Percentiles rank a stretch among this genome's conserved stretches.
Conservation (phyloP, 2,329 filamentous ascomycete species). For the Colletotrichum euphorbiae region DNA sequence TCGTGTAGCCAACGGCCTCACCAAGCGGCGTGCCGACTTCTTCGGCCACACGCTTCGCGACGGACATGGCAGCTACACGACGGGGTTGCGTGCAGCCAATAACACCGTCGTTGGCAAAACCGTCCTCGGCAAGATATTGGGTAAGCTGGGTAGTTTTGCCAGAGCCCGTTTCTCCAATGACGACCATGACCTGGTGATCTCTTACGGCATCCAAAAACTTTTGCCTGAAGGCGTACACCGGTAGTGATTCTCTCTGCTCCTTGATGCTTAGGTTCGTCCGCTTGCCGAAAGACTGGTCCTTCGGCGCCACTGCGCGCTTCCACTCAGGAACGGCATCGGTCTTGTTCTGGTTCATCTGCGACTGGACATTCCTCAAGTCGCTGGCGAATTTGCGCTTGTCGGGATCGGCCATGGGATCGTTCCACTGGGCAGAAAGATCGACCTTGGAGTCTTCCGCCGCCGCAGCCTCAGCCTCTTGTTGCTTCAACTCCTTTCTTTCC, state of each 20-base stretch:
- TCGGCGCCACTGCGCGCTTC: slow-evolving; percentile 85
- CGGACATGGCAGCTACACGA: slow-evolving; percentile 96
- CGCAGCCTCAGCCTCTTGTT: slow-evolving; percentile 85
- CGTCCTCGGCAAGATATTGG: slow-evolving; percentile 93
- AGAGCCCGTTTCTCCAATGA: slow-evolving; percentile 96
- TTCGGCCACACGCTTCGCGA: slow-evolving; percentile 95
- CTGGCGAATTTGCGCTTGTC: slow-evolving; percentile 90
- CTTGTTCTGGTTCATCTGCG: slow-evolving; percentile 60
- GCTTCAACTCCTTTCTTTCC: slow-evolving; percentile 87
- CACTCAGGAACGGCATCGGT: slow-evolving; percentile 86
- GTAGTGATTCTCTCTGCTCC: slow-evolving; percentile 89
- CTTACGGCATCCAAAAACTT: slow-evolving; percentile 88
- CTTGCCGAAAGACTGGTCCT: slow-evolving; percentile 85
- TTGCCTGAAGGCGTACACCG: slow-evolving; percentile 88
- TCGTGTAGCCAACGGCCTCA: slow-evolving; percentile 95
- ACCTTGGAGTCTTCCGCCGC: slow-evolving; percentile 81
- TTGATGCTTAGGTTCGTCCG: slow-evolving; percentile 93
- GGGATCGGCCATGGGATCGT: slow-evolving; percentile 92
- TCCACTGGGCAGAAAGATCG: slow-evolving; percentile 91
- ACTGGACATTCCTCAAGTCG: slow-evolving; percentile 79
- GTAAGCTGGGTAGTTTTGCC: slow-evolving; percentile 98
- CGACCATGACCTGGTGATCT: slow-evolving; percentile 92
- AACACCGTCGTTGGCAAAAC: slow-evolving; percentile 86
- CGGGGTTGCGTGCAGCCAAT: slow-evolving; percentile 98
- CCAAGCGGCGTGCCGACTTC: slow-evolving; percentile 94